Percentiles rank a stretch among this genome's conserved stretches.
phyloP scores from a whole-genome alignment of 1,139 yeast genomes.

The Pichiaceae sp. region DNA sequence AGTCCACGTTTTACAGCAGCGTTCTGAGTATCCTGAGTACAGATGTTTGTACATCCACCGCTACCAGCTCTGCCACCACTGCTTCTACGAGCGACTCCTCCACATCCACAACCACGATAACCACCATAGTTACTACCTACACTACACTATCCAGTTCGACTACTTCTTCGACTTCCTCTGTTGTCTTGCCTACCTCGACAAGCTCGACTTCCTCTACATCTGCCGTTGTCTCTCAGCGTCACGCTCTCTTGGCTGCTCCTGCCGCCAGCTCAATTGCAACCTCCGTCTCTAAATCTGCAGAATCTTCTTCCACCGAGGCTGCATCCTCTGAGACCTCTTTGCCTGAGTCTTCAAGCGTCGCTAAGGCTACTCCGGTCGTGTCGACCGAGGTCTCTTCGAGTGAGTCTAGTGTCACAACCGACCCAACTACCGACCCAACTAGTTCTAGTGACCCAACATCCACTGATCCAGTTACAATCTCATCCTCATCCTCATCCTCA shows the following conservation, averaged over 20 bases:
- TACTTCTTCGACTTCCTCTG: slow-evolving; percentile 8
- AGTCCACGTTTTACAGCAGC: neutral
- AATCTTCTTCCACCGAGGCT: too few relatives aligned
- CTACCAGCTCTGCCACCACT: slow-evolving; percentile 40
- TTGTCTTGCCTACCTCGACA: too few relatives aligned
- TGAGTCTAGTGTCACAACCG: neutral
- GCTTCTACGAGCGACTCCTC: slow-evolving; percentile 32
- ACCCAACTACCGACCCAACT: neutral
- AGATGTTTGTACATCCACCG: neutral
- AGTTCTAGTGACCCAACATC: neutral
- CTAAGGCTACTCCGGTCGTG: too few relatives aligned
- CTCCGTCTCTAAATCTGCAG: too few relatives aligned
- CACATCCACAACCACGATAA: slow-evolving; percentile 6
- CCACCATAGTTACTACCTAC: slow-evolving; percentile 14
- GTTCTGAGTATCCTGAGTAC: neutral
- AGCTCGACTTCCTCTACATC: neutral
- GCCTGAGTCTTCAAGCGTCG: too few relatives aligned
- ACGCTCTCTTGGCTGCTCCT: too few relatives aligned
- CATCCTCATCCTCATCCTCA: slow-evolving; percentile 24
- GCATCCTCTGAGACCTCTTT: too few relatives aligned
- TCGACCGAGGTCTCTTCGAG: too few relatives aligned
- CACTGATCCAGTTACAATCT: slow-evolving; percentile 2
- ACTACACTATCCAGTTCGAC: slow-evolving; percentile 9
- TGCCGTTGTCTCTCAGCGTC: neutral
- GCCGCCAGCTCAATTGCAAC: too few relatives aligned